These are phyloP conservation scores for Camellia oleifera DNA, from an alignment of 179 eudicot genomes.

Conservation along the genomic window DNA sequence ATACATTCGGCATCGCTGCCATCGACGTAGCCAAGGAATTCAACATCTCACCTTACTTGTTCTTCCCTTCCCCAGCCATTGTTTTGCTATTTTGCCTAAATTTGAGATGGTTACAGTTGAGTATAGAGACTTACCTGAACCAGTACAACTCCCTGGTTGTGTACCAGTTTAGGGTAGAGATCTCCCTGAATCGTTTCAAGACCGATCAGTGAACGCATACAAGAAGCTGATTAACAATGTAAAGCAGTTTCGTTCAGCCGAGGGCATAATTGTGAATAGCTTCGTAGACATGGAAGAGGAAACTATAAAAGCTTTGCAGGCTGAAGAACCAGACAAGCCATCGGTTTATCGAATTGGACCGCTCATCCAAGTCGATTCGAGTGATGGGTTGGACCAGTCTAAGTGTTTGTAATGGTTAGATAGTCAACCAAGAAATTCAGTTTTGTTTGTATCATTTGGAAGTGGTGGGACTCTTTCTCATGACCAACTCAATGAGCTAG, in stretches of 20 bases:
- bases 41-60: constrained; percentile 23
- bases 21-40: constrained; percentile 24
- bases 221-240: constrained; percentile 1
- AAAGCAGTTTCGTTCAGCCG: neutral
- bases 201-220: constrained; percentile 17
- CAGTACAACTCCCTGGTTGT: constrained; percentile 34
- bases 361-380: constrained; percentile 16
- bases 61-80: constrained; percentile 21
- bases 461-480: neutral
- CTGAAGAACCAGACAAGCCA: neutral
- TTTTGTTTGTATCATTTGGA: constrained; percentile 6
- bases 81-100: constrained; percentile 17
- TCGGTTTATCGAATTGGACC: constrained; percentile 36
- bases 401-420: constrained; percentile 34
- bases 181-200: constrained; percentile 20
- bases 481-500: neutral
- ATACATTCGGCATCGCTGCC: constrained; percentile 23
- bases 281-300: constrained; percentile 20
- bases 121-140: constrained; percentile 25
- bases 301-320: constrained; percentile 13
- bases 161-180: constrained; percentile 29
- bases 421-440: constrained; percentile 29
- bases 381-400: no score
- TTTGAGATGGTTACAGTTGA: constrained; percentile 21
- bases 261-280: constrained; percentile 22